Evolutionary conservation across 495 filamentous ascomycete species (phyloP), one percentile per base, ranked within the genome.

Genomic region (Podospora comata): DNA sequence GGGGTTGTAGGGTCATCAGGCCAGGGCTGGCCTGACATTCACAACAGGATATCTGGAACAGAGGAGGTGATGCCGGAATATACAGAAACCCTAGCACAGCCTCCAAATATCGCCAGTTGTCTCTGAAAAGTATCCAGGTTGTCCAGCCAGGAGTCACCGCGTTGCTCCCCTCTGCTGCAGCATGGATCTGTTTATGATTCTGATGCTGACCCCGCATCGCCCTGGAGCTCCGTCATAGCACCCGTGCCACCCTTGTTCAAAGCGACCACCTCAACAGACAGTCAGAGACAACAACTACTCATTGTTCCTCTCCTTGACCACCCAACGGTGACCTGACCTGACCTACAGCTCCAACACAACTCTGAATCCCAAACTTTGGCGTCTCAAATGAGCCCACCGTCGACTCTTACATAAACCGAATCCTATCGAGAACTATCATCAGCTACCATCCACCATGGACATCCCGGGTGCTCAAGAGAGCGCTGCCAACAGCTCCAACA

Each of bases 401-500:
- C 28, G 4, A 34, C 2, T 18, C 16, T 2, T 27, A 19, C 28
- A 15, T n/a, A 28, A 60, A 55, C 28, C 26, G 1, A 55, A 48
- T 54, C 53, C 62, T 27, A 48, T 11, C 39, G 39, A 48, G 39
- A 48, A 48, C 23, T 16, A 18, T 13, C 39, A 48, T 11, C 9
- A 48, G 39, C 15, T 48, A 32, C 39, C 39, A 48, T 13, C 13
- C 39, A 23, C 66, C 11, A 74, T 75, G 74, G 75, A 77, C 30
- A 20, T 65, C 20, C 13, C 69, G 44, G 74, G 74, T 56, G 56
- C 66, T 18, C 30, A 63, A 32, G 61, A 27, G 20, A 67, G 20
- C 63, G 65, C 67, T 39, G 64, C 68, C 62, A 72, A 53, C 68
- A 65, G 65, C 30, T 74, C 73, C 27, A 56, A 63, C 56, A 72